Conservation (phyloP, 2,329 filamentous ascomycete species). For the Epichloe scottii region DNA sequence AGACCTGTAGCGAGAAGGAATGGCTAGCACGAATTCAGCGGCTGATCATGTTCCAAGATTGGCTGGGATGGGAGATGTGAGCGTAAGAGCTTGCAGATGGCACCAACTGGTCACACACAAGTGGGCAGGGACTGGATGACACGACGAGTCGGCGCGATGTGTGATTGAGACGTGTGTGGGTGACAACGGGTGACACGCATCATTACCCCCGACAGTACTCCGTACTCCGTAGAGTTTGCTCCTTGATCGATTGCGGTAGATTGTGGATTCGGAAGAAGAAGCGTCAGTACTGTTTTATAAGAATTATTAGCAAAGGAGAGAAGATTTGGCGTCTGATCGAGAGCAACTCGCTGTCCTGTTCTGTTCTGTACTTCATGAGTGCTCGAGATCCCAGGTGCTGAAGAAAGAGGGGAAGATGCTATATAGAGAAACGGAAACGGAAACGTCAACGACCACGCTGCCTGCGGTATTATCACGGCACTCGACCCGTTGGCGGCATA, state of each 20-base stretch:
- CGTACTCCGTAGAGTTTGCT: too few species aligned
- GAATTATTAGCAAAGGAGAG: too few species aligned
- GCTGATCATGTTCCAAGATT: conserved; percentile 40
- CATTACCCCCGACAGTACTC: not conserved
- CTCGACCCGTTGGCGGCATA: not conserved
- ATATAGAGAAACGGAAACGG: too few species aligned
- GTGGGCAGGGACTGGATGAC: conserved; percentile 11
- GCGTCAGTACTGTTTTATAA: too few species aligned
- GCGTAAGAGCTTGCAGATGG: conserved; percentile 12
- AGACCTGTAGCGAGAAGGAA: conserved; percentile 10
- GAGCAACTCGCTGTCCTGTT: not conserved
- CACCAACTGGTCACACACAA: conserved; percentile 15
- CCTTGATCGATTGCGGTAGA: too few species aligned
- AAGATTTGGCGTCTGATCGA: not conserved
- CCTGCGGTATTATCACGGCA: too few species aligned
- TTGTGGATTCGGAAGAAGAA: too few species aligned
- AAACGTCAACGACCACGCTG: too few species aligned
- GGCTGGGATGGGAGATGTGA: conserved; percentile 25
- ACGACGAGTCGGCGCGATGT: not conserved
- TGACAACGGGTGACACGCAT: not conserved
- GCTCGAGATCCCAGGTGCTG: not conserved
- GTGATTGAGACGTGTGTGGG: not conserved
- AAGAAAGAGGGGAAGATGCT: too few species aligned
- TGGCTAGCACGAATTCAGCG: conserved; percentile 23
- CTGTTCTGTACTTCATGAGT: not conserved